Evolutionary conservation across 2,329 filamentous ascomycete species (phyloP).

Genomic region (Lasiodiplodia theobromae): DNA sequence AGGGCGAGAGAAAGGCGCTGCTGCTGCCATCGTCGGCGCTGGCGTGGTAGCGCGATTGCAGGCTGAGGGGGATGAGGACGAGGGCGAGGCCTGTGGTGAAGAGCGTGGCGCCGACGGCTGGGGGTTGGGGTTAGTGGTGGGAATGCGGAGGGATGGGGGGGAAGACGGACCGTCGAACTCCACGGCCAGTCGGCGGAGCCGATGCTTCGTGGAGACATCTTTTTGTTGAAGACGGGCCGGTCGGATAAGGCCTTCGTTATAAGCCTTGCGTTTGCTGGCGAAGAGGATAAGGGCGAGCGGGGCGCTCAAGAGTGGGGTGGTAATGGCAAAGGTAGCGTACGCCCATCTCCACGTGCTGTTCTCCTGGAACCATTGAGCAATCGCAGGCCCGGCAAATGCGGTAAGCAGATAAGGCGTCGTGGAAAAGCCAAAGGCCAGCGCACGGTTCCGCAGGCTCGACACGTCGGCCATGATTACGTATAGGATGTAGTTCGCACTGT

Average conservation of each 20-base stretch:
- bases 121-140: too few species aligned
- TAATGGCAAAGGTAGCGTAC: conserved; percentile 71
- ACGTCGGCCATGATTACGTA: conserved; percentile 73
- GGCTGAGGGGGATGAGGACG: conserved; percentile 54
- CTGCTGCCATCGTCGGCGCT: too few species aligned
- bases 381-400: conserved; percentile 66
- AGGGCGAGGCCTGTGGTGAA: too few species aligned
- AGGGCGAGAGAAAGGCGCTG: conserved; percentile 40
- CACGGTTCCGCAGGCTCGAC: conserved; percentile 69
- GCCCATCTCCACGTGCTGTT: conserved; percentile 69
- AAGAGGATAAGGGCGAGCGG: conserved; percentile 9
- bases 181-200: conserved; percentile 40
- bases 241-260: conserved; percentile 58
- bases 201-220: conserved; percentile 62
- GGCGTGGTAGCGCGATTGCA: conserved; percentile 40
- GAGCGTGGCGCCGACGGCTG: too few species aligned
- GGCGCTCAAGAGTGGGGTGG: conserved; percentile 66
- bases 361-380: conserved; percentile 63
- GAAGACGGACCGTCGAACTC: conserved; percentile 63
- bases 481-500: conserved; percentile 66
- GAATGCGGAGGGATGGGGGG: conserved; percentile 1
- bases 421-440: conserved; percentile 68
- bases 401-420: conserved; percentile 71
- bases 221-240: conserved; percentile 50
- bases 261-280: conserved; percentile 31